Percentiles rank a stretch among this genome's conserved stretches.
Conservation (phyloP, 2,329 filamentous ascomycete species). For the Fusarium sp. region DNA sequence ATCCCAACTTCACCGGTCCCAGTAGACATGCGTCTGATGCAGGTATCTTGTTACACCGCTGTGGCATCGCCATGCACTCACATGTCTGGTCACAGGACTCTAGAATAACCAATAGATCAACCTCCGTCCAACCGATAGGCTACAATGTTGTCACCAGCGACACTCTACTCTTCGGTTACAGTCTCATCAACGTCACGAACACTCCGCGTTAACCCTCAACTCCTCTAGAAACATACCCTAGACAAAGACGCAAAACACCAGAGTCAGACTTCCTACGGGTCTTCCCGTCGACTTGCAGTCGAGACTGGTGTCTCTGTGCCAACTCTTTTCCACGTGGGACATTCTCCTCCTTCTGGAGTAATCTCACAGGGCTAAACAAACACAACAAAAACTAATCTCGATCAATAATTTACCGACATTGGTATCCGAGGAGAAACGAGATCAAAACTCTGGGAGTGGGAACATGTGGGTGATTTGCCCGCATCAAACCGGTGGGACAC, state of each 20-base stretch:
- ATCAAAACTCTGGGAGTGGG: neutral
- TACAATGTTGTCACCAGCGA: neutral
- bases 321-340: neutral
- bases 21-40: too few species aligned
- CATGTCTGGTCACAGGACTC: neutral
- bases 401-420: neutral
- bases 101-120: neutral
- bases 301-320: neutral
- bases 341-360: too few species aligned
- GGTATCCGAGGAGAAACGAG: neutral
- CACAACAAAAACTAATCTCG: neutral
- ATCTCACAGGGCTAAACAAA: neutral
- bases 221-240: neutral
- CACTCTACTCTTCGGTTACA: neutral
- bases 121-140: neutral
- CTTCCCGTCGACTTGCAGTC: neutral
- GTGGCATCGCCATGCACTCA: neutral
- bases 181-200: neutral
- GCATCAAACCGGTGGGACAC: conserved; percentile 2
- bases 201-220: neutral
- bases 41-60: neutral
- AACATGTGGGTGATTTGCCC: neutral
- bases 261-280: neutral
- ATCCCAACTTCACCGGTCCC: too few species aligned
- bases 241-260: neutral